Evolutionary conservation across 2,329 filamentous ascomycete genomes (phyloP).

Genomic region (Acrocalymma vagum): DNA sequence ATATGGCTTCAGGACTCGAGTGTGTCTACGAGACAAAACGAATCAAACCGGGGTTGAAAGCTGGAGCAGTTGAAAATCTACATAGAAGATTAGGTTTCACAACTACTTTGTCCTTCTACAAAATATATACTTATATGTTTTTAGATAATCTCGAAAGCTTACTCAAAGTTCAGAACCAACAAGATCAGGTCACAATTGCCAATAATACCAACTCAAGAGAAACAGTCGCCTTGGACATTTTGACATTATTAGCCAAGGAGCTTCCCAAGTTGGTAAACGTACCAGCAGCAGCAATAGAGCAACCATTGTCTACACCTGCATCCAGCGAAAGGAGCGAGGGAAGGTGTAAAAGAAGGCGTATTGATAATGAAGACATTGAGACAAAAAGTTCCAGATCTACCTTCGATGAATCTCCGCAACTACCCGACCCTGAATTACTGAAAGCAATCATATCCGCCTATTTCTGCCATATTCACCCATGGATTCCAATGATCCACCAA

Average conservation of each 20-base stretch:
- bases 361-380: slow-evolving; percentile 3
- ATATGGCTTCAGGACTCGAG: slow-evolving; percentile 11
- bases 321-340: slow-evolving; percentile 1
- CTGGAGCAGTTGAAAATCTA: slow-evolving; percentile 27
- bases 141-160: slow-evolving; percentile 22
- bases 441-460: slow-evolving; percentile 16
- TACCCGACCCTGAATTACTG: slow-evolving; percentile 5
- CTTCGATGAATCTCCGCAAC: neutral
- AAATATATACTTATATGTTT: neutral
- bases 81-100: slow-evolving; percentile 24
- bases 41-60: slow-evolving; percentile 22
- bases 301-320: slow-evolving; percentile 3
- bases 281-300: neutral
- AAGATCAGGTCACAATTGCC: neutral
- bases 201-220: slow-evolving; percentile 3
- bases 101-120: neutral
- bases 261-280: slow-evolving; percentile 20
- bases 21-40: slow-evolving; percentile 27
- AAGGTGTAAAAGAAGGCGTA: slow-evolving; percentile 17
- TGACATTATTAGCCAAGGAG: slow-evolving; percentile 21
- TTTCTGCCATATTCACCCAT: slow-evolving; percentile 22
- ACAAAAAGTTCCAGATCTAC: too few species aligned
- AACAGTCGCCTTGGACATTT: slow-evolving; percentile 12
- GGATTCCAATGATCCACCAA: slow-evolving; percentile 28
- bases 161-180: slow-evolving; percentile 6